Evolutionary conservation across 148 eudicot species (phyloP), one percentile per base, ranked within the genome.

Genomic region (Cornus florida): DNA sequence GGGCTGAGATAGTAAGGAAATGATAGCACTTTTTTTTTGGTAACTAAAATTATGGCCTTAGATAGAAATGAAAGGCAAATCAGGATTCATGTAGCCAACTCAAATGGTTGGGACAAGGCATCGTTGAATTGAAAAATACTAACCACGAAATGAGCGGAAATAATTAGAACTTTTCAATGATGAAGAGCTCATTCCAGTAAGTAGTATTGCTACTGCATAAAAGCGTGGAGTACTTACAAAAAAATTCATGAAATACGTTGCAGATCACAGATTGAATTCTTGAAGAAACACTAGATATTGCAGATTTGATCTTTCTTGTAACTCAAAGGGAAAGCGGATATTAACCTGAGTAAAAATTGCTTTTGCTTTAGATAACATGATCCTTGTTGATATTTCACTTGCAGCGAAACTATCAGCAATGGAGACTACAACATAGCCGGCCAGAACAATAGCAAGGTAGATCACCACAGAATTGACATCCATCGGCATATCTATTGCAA

Each of bases 401-500:
- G 99, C 82, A 66, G 95, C 97, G 90, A 96, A 96, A 84, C 99
- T 96, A 90, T 96, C 98, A 76, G 99, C 99, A 79, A 96, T 96
- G 39, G 99, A 93, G 76, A 96, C 99, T 80, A 92, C 97, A 57
- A 88, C 81, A 82, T 91, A 85, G 82, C 99, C 99, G 38, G 97
- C 91, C 75, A 96, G 91, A 80, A 96, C 92, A 77, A 96, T 91
- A 69, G 98, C 99, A 56, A 96, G 90, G 83, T 96, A 96, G 74
- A 96, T 91, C 74, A 96, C 86, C 79, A 96, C 99, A 35, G 99
- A 84, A 72, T 87, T 85, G 35, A 96, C 97, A 87, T 88, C 85
- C 99, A 96, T 96, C 22, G 99, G 98, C 99, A 96, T 96, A 84
- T 92, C 98, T 80, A 96, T 92, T 57, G 99, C 99, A 86, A 96